Conservation (phyloP, 2,329 filamentous ascomycete genomes). For the Botryotinia convoluta region DNA sequence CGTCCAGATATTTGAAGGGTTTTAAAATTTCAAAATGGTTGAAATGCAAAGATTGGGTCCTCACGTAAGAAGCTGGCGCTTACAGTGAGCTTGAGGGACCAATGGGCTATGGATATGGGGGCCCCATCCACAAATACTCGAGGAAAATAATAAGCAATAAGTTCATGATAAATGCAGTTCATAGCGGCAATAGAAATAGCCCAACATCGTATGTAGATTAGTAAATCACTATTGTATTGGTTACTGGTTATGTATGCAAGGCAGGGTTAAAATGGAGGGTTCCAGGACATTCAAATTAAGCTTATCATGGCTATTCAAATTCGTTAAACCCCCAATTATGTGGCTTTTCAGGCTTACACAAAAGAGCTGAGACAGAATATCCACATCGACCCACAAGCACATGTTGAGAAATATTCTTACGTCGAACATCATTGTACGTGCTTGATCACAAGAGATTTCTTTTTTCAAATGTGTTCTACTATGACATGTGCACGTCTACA, state of each 20-base stretch:
- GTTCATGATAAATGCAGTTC: not conserved
- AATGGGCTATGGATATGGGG: not conserved
- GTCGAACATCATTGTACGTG: not conserved
- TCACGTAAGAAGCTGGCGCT: conserved; percentile 11
- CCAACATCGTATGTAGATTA: not conserved
- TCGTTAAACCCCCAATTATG: not conserved
- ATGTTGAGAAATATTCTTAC: not conserved
- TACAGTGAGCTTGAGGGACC: not conserved
- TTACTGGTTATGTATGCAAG: not conserved
- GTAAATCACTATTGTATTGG: not conserved
- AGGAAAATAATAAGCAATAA: not conserved
- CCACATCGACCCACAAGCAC: not conserved
- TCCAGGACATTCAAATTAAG: not conserved
- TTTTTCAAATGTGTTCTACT: not conserved
- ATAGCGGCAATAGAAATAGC: not conserved
- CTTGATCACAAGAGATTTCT: not conserved
- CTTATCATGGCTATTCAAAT: not conserved
- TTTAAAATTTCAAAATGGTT: not conserved
- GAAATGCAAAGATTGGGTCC: not conserved
- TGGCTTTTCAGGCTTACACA: not conserved
- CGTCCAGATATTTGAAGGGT: not conserved
- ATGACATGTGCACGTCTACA: not conserved
- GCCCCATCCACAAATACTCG: not conserved
- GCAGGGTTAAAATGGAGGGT: not conserved
- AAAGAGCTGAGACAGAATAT: not conserved